Percentiles rank a stretch among this genome's conserved stretches.
phyloP scores from a whole-genome alignment of 805 yeast species.

The Torulaspora gathmanii region DNA sequence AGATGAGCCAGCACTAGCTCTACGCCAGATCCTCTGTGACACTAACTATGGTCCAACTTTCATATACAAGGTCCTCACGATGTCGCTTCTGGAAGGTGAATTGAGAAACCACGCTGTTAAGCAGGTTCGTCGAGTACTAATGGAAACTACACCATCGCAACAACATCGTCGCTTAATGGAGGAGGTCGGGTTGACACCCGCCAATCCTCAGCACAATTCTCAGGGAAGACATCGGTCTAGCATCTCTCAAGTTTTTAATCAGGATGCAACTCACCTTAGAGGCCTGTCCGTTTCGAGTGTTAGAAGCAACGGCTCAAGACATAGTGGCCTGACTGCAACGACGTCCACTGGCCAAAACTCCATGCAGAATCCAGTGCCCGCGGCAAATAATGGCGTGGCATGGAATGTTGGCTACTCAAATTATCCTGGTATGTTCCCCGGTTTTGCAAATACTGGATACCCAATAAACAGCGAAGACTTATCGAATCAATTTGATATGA shows the following conservation, averaged over 20 bases:
- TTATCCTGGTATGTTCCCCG: conserved; percentile 35
- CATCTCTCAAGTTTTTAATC: conserved; percentile 24
- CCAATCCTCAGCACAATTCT: conserved; percentile 8
- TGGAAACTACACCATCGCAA: conserved; percentile 59
- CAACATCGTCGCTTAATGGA: conserved; percentile 84
- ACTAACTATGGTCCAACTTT: conserved; percentile 68
- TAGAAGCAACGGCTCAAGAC: conserved; percentile 32
- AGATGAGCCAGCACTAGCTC: conserved; percentile 41
- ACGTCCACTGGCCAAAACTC: conserved; percentile 14
- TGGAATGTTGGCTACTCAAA: conserved; percentile 17
- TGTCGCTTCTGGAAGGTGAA: conserved; percentile 58
- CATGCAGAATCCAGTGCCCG: conserved; percentile 7
- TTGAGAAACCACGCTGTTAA: conserved; percentile 53
- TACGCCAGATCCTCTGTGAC: conserved; percentile 62
- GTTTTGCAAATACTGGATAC: conserved; percentile 14
- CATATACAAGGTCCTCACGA: conserved; percentile 70
- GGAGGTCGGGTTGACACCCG: conserved; percentile 70
- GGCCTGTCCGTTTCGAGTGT: conserved; percentile 33
- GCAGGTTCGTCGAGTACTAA: conserved; percentile 59
- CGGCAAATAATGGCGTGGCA: conserved; percentile 16
- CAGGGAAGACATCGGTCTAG: conserved; percentile 24
- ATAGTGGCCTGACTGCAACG: conserved; percentile 15
- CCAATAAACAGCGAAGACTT: conserved; percentile 25
- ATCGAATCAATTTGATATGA: conserved; percentile 29
- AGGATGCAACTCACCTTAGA: conserved; percentile 28